Evolutionary conservation across 768 basidiomycete genomes (phyloP).

Genomic region (Termitomyces sp.): DNA sequence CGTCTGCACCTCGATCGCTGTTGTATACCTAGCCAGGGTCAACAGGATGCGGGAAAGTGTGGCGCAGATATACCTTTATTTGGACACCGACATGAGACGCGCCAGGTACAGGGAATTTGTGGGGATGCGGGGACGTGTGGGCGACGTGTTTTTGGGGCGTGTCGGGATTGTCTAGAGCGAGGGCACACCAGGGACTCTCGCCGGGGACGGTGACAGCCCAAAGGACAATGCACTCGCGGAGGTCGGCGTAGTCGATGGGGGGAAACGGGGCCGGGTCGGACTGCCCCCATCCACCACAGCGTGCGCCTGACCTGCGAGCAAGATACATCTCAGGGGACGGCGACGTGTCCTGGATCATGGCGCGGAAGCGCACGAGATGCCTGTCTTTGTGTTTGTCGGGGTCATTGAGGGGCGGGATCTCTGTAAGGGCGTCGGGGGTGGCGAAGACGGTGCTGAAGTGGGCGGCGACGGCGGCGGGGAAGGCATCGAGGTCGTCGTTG

Average conservation of each 20-base stretch:
- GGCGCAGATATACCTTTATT: constrained; percentile 52
- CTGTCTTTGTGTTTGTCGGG: constrained; percentile 49
- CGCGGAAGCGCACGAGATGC: constrained; percentile 69
- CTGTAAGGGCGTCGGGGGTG: constrained; percentile 36
- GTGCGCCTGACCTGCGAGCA: constrained; percentile 37
- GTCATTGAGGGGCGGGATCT: constrained; percentile 59
- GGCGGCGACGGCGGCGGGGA: constrained; percentile 41
- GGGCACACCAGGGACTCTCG: constrained; percentile 55
- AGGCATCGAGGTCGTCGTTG: constrained; percentile 30
- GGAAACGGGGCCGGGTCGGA: constrained; percentile 25
- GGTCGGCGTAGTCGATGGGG: constrained; percentile 42
- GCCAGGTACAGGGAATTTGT: constrained; percentile 65
- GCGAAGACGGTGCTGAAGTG: constrained; percentile 49
- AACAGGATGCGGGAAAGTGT: neutral
- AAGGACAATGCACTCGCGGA: constrained; percentile 61
- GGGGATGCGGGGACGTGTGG: constrained; percentile 29
- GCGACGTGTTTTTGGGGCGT: neutral
- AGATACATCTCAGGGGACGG: constrained; percentile 72
- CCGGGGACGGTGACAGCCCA: constrained; percentile 81
- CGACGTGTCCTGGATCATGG: constrained; percentile 84
- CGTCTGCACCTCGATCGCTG: constrained; percentile 34
- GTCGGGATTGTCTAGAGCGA: constrained; percentile 10
- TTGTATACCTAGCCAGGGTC: constrained; percentile 55
- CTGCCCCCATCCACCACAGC: constrained; percentile 78
- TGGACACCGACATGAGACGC: constrained; percentile 65